Conservation (phyloP, 2,329 filamentous ascomycete genomes). For the Rugonectria rugulosa region DNA sequence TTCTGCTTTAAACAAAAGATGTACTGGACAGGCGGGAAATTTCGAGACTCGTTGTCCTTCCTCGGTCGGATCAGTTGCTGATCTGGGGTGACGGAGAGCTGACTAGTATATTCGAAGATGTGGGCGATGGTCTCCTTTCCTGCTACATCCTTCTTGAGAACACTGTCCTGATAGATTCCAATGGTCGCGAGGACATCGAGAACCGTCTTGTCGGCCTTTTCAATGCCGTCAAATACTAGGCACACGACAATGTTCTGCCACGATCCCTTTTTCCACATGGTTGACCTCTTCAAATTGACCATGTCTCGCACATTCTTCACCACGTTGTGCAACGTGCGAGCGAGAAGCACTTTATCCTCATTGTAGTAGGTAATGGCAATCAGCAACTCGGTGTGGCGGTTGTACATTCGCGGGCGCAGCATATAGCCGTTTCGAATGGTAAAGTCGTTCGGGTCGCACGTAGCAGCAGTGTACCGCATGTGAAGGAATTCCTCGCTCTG, state of each 20-base stretch:
- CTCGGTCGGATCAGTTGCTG: slow-evolving; percentile 1
- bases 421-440: slow-evolving; percentile 6
- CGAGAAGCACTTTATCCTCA: slow-evolving; percentile 8
- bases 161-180: slow-evolving; percentile 4
- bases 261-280: slow-evolving; percentile 7
- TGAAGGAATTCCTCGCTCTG: background rate
- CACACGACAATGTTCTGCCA: slow-evolving; percentile 17
- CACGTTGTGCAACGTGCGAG: slow-evolving; percentile 2
- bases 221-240: slow-evolving; percentile 9
- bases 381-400: slow-evolving; percentile 8
- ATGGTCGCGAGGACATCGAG: slow-evolving; percentile 6
- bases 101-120: slow-evolving; percentile 14
- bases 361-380: slow-evolving; percentile 9
- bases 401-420: slow-evolving; percentile 1
- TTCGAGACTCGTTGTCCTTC: background rate
- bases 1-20: slow-evolving; percentile 13
- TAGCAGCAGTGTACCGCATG: slow-evolving; percentile 4
- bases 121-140: slow-evolving; percentile 9
- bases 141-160: slow-evolving; percentile 2
- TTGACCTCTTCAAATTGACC: slow-evolving; percentile 2
- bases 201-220: background rate
- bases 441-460: slow-evolving; percentile 11
- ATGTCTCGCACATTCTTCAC: slow-evolving; percentile 11
- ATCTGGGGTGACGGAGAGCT: slow-evolving; percentile 3
- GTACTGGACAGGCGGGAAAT: slow-evolving; percentile 7